Conservation (phyloP, 371 early-diverging fungal genomes). For the Mortierella sp. region DNA sequence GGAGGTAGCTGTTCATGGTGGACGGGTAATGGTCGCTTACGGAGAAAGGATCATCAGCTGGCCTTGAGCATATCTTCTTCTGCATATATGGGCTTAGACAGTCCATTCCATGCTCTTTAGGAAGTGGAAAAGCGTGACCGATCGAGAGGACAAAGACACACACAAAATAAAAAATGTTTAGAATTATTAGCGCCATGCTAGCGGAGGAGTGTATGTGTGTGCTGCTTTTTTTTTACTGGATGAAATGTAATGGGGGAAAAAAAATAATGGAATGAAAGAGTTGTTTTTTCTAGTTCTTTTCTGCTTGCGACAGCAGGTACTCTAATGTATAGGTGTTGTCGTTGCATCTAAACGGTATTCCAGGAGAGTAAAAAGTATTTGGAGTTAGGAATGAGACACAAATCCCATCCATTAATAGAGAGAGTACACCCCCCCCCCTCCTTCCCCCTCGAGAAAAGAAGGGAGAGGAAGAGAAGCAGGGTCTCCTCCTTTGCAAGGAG, state of each 20-base stretch:
- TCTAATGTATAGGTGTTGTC: constrained; percentile 81
- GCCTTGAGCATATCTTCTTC: no score
- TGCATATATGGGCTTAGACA: no score
- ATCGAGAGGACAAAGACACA: no score
- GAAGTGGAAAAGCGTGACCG: no score
- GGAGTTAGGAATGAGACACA: no score
- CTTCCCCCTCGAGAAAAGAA: constrained; percentile 3
- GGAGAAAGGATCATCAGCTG: background rate
- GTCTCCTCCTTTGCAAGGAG: background rate
- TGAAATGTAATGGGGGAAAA: background rate
- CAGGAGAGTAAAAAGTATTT: background rate
- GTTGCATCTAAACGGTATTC: constrained; percentile 69
- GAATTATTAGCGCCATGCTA: no score
- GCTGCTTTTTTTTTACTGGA: no score
- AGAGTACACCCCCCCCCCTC: no score
- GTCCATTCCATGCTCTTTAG: no score
- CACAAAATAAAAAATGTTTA: no score
- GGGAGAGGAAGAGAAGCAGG: background rate
- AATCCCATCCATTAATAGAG: no score
- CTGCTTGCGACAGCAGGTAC: constrained; percentile 64
- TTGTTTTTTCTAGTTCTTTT: constrained; percentile 28
- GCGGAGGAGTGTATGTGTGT: no score
- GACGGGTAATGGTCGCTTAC: background rate
- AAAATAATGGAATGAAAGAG: background rate
- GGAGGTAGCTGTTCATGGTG: constrained; percentile 36